Evolutionary conservation across 2,329 filamentous ascomycete species (phyloP).

Genomic region (Verticillium albo-atrum): DNA sequence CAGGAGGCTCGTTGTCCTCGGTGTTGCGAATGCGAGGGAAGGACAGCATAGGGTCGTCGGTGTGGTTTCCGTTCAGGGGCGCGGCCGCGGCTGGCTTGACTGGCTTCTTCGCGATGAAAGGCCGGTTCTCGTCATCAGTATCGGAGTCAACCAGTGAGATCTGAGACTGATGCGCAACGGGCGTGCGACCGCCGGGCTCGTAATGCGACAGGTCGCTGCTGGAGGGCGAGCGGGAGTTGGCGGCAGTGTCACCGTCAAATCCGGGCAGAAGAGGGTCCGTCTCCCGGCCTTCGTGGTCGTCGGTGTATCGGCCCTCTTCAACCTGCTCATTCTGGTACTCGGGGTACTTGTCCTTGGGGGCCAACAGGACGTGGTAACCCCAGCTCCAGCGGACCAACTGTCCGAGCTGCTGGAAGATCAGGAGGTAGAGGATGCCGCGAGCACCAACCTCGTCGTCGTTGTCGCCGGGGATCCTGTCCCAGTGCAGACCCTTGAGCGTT

Average conservation of each 20-base stretch:
- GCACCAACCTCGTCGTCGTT: conserved; percentile 94
- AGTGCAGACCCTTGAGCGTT: conserved; percentile 87
- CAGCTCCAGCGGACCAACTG: conserved; percentile 96
- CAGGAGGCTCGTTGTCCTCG: conserved; percentile 34
- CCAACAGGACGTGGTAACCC: conserved; percentile 94
- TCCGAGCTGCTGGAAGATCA: conserved; percentile 96
- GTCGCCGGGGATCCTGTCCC: conserved; percentile 85
- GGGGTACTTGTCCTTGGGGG: conserved; percentile 69
- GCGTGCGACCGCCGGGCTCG: conserved; percentile 52
- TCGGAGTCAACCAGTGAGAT: conserved; percentile 37
- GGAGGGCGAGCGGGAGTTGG: conserved; percentile 16
- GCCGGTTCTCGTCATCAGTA: conserved; percentile 42
- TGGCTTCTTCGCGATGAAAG: conserved; percentile 19
- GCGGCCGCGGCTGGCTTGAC: conserved; percentile 15
- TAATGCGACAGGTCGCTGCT: conserved; percentile 43
- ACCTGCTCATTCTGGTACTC: conserved; percentile 53
- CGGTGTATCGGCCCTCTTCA: conserved; percentile 57
- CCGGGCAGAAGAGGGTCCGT: conserved; percentile 39
- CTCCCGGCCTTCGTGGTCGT: conserved; percentile 38
- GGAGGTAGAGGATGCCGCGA: conserved; percentile 86
- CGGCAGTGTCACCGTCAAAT: conserved; percentile 36
- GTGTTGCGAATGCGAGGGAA: conserved; percentile 53
- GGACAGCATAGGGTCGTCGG: conserved; percentile 52
- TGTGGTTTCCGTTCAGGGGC: conserved; percentile 19
- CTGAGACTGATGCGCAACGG: conserved; percentile 44